Evolutionary conservation across 169 alveolate species (phyloP), one percentile per base, ranked within the genome.

Genomic region (Plasmodium chabaudi): DNA sequence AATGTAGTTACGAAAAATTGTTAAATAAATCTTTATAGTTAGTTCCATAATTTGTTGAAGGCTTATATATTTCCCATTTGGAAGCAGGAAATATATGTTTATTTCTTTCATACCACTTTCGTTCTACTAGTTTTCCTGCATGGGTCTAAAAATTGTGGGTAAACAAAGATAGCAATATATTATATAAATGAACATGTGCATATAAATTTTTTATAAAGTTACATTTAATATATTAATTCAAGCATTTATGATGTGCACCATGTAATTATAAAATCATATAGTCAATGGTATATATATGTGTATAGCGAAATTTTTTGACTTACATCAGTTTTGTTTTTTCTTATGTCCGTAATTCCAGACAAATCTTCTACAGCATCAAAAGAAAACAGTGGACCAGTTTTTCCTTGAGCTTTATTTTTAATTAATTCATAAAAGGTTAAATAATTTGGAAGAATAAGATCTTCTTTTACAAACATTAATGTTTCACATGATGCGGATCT

Each of bases 61-160:
- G 93, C n/a, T 88, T 77, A 64, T 88, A 88, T 63, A 65, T 57
- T 60, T 88, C 93, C 93, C 93, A 88, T 44, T 88, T 74, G 42
- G 88, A 72, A 13, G 93, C 93, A 3, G 93, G 93, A 57, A 88
- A 88, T 19, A 77, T 87, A 47, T 88, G 93, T 51, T 88, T 74
- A 68, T 88, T 88, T 87, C 34, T 77, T 75, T 88, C 93, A 56
- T 88, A 88, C 93, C 93, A 88, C 27, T 70, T 74, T 57, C 63
- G 56, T 70, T 88, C 93, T 57, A 88, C 89, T 25, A 88, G 47
- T 63, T 88, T 88, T 2, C 93, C 93, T 12, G 92, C 92, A 61
- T 79, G 89, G 0, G 89, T 79, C 89, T 79, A 27, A 79, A 79
- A 23, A 34, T 34, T 3, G 42, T 34, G 4, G 0, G 42, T 34